Percentiles rank a stretch among this genome's conserved stretches.
Conservation (phyloP, 1,284 basidiomycete species). For the Anthracocystis panici-leucophaei region DNA sequence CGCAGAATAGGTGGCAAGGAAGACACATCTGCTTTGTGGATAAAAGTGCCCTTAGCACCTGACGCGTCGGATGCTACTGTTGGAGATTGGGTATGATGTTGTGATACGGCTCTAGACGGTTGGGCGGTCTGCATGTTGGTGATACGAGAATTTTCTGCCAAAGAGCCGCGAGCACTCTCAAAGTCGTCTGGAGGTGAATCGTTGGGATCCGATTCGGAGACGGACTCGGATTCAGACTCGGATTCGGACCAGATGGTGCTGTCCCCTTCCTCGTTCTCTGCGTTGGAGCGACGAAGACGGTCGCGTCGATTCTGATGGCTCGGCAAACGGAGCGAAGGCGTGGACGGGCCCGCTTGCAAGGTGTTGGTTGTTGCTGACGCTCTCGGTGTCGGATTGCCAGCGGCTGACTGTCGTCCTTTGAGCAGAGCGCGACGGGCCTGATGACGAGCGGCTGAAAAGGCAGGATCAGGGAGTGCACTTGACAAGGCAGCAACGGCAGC, state of each 20-base stretch:
- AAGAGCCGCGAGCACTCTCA: conserved; percentile 42
- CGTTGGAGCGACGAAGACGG: conserved; percentile 11
- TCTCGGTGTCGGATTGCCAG: conserved; percentile 19
- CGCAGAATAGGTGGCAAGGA: conserved; percentile 61
- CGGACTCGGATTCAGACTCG: conserved; percentile 23
- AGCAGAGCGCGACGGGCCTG: conserved; percentile 47
- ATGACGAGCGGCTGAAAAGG: conserved; percentile 45
- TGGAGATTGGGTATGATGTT: conserved; percentile 22
- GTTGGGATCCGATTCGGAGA: conserved; percentile 19
- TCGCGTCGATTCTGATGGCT: conserved; percentile 35
- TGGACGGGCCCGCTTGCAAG: conserved; percentile 39
- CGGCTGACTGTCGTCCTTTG: conserved; percentile 15
- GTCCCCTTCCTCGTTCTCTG: conserved; percentile 37
- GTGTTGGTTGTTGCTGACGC: background rate
- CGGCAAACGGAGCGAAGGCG: conserved; percentile 39
- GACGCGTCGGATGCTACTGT: conserved; percentile 27
- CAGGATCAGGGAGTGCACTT: conserved; percentile 28
- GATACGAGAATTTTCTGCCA: conserved; percentile 40
- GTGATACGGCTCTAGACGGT: conserved; percentile 18
- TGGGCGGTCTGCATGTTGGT: conserved; percentile 36
- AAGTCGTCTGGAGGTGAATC: conserved; percentile 44
- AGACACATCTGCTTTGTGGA: conserved; percentile 61
- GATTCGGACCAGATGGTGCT: conserved; percentile 51
- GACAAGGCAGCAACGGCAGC: background rate
- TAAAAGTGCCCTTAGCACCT: conserved; percentile 55